phyloP scores from a whole-genome alignment of 1,284 basidiomycete species.

The Trichosporon inkin region DNA sequence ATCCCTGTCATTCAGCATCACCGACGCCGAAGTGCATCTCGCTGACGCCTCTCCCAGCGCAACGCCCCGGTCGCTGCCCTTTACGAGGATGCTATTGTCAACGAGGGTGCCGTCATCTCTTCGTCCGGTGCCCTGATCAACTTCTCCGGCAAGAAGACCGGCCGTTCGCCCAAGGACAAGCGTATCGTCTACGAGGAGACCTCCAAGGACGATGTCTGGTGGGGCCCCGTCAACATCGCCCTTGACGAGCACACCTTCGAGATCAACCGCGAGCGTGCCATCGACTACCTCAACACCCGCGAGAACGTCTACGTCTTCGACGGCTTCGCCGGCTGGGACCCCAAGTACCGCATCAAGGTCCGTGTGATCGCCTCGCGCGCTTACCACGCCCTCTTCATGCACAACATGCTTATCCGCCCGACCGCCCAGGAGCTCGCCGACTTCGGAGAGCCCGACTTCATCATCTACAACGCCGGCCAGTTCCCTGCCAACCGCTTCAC shows the following conservation, averaged over 20 bases:
- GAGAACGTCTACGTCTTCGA: conserved; percentile 99
- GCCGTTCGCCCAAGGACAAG: conserved; percentile 98
- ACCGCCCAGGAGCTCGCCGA: conserved; percentile 88
- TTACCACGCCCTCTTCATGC: conserved; percentile 99
- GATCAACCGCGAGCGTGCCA: conserved; percentile 99
- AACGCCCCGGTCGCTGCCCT: conserved; percentile 92
- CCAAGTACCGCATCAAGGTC: conserved; percentile 99
- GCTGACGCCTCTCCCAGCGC: conserved; percentile 61
- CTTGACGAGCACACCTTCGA: conserved; percentile 97
- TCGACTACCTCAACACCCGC: conserved; percentile 98
- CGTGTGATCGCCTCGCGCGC: conserved; percentile 97
- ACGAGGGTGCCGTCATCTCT: conserved; percentile 97
- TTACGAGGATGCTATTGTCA: conserved; percentile 97
- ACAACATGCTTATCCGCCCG: conserved; percentile 99
- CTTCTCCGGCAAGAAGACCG: conserved; percentile 99
- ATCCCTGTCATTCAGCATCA: background rate
- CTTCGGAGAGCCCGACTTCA: conserved; percentile 99
- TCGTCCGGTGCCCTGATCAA: conserved; percentile 96
- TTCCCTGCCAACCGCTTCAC: conserved; percentile 99
- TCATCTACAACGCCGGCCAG: conserved; percentile 99
- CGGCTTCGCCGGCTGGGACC: conserved; percentile 88
- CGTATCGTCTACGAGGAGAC: conserved; percentile 98
- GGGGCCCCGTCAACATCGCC: conserved; percentile 99
- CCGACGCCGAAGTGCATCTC: background rate
- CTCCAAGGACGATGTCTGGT: conserved; percentile 97